A percentile compares a stretch with the other conserved stretches of the same genome.
Conservation (phyloP, 768 basidiomycete genomes). For the Xerocomellus chrysenteron region DNA sequence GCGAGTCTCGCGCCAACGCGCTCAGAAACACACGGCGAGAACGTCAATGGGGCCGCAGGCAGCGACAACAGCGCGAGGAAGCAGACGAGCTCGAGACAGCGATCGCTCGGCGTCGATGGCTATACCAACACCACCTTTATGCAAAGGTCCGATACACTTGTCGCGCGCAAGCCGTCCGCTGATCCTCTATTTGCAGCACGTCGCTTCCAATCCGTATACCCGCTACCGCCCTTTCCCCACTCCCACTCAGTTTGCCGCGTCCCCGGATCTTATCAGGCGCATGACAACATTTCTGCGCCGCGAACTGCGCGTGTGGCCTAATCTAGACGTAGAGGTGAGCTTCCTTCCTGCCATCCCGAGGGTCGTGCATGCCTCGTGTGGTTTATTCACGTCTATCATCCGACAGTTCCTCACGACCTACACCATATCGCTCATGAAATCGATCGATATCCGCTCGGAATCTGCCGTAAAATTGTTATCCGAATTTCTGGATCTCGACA, state of each 20-base stretch:
- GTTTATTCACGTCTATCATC: constrained; percentile 15
- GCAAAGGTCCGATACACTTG: constrained; percentile 60
- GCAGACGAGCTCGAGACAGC: constrained; percentile 74
- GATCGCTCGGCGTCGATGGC: constrained; percentile 69
- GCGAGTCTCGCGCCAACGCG: constrained; percentile 27
- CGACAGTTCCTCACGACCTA: constrained; percentile 84
- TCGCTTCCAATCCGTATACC: constrained; percentile 84
- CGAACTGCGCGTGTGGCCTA: constrained; percentile 84
- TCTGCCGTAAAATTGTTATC: constrained; percentile 80
- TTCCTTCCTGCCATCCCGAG: background rate
- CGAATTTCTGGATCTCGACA: constrained; percentile 85
- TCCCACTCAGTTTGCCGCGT: constrained; percentile 77
- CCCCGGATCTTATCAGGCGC: constrained; percentile 69
- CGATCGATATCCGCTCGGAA: constrained; percentile 89
- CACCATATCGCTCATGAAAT: constrained; percentile 86
- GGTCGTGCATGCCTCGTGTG: background rate
- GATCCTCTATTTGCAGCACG: constrained; percentile 56
- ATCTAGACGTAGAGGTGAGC: constrained; percentile 85
- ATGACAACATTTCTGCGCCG: constrained; percentile 81
- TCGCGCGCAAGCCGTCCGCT: background rate
- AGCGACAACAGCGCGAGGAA: constrained; percentile 51
- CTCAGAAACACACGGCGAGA: constrained; percentile 37
- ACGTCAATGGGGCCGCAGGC: constrained; percentile 56
- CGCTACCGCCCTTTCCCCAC: constrained; percentile 90
- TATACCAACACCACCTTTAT: constrained; percentile 78